Evolutionary conservation across 176 grass and related monocot species (phyloP).

Genomic region (sorghum (Sorghum bicolor)): Sorghum_bicolor_NCBIv3 NC_012871.2:75764001-75764500

Average conservation of each 20-base stretch:
- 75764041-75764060: neutral
- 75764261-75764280: neutral
- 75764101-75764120: slow-evolving; percentile 5
- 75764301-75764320: slow-evolving; percentile 9
- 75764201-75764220: slow-evolving; percentile 88
- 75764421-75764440: neutral
- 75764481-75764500: slow-evolving; percentile 16
- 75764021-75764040: slow-evolving; percentile 1
- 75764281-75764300: slow-evolving; percentile 13
- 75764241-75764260: slow-evolving; percentile 42
- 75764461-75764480: slow-evolving; percentile 32
- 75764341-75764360: neutral
- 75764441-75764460: neutral
- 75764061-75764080: slow-evolving; percentile 13
- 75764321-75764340: neutral
- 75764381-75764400: neutral
- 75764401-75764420: neutral
- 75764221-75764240: slow-evolving; percentile 85
- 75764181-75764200: slow-evolving; percentile 75
- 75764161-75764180: slow-evolving; percentile 69
- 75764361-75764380: neutral
- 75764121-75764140: slow-evolving; percentile 31
- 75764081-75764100: neutral
- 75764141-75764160: slow-evolving; percentile 77
- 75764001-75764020: neutral